Base-by-base conservation (phyloP, 1,139 yeast genomes). In the Yamadazyma mexicana region DNA sequence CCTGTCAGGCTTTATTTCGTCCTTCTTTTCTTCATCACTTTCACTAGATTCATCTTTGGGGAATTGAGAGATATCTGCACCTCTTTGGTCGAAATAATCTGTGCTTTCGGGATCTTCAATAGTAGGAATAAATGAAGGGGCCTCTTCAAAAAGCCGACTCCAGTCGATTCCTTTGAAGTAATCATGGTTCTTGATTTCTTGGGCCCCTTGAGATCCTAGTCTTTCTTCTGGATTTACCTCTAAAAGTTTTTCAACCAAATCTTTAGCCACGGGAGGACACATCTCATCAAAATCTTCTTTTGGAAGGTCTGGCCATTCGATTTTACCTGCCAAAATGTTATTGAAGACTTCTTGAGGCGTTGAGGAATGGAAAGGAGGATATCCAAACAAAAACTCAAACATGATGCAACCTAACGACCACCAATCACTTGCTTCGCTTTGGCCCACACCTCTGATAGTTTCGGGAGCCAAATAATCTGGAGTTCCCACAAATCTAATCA, bases 401-500 rank as follows among this genome's bases (percentile, higher is more conserved):
- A 91, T 64, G 14, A 94, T 89, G 60, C 98, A 92, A 0, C 99
- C 99, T 33, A 91, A 77, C 1, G 98, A 87, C 98, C 98, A 94
- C 98, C 98, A 94, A 67, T 94, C 99, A 28, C 95, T 83, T 33
- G 84, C 78, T 50, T 83, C 92, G 47, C 83, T 88, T 58, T 92
- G 97, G 0, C 88, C 87, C 5, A 75, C 73, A 24, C 98, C 98
- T 35, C 77, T 71, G 47, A 94, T 88, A 0, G 97, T 91, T 57
- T 94, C 99, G 0, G 99, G 99, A 0, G 99, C 95, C 31, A 94
- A 74, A 60, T 94, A 94, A 58, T 94, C 99, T 0, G 99, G 98
- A 0, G 99, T 94, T 0, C 99, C 99, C 27, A 89, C 96, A 55
- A 92, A 91, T 48, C 76, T 79, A 37, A 66, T 67, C 25, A 57